Evolutionary conservation across 352 stramenopile species (phyloP).

Genomic region (Phytophthora constricta): DNA sequence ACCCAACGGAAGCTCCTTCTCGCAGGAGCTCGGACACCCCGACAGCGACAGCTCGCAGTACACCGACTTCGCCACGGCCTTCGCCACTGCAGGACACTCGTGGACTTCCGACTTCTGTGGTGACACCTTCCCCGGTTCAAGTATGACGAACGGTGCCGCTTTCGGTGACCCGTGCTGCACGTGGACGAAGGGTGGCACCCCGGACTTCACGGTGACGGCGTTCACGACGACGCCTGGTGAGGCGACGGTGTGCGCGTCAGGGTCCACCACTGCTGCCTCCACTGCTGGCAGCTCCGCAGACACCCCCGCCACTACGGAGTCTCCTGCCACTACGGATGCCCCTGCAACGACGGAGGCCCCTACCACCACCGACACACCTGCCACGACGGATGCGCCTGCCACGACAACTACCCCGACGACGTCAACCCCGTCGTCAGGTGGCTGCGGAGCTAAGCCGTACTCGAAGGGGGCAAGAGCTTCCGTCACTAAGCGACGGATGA

Average conservation of each 20-base stretch:
- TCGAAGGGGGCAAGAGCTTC: slow-evolving; percentile 24
- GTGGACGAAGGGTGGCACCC: slow-evolving; percentile 31
- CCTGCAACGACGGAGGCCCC: slow-evolving; percentile 2
- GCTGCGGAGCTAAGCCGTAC: slow-evolving; percentile 21
- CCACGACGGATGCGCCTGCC: slow-evolving; percentile 8
- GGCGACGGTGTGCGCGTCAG: slow-evolving; percentile 20
- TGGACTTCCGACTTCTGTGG: slow-evolving; percentile 27
- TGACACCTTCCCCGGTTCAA: slow-evolving; percentile 11
- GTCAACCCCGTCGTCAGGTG: slow-evolving; percentile 12
- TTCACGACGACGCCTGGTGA: slow-evolving; percentile 25
- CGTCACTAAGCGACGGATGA: slow-evolving; percentile 11
- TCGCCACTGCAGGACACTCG: slow-evolving; percentile 15
- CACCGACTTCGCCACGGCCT: slow-evolving; percentile 44
- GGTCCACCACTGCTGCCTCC: slow-evolving; percentile 7
- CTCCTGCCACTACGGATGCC: slow-evolving; percentile 6
- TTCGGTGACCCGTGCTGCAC: slow-evolving; percentile 49
- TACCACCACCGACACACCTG: slow-evolving; percentile 1
- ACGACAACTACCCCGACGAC: not conserved
- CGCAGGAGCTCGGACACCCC: slow-evolving; percentile 42
- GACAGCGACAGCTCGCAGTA: slow-evolving; percentile 33
- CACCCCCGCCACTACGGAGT: slow-evolving; percentile 15
- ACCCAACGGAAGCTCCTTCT: slow-evolving; percentile 44
- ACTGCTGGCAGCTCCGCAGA: slow-evolving; percentile 12
- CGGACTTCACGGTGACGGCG: slow-evolving; percentile 39
- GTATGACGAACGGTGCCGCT: slow-evolving; percentile 39